phyloP scores from a whole-genome alignment of 495 filamentous ascomycete genomes.

The Lindgomyces ingoldianus region DNA sequence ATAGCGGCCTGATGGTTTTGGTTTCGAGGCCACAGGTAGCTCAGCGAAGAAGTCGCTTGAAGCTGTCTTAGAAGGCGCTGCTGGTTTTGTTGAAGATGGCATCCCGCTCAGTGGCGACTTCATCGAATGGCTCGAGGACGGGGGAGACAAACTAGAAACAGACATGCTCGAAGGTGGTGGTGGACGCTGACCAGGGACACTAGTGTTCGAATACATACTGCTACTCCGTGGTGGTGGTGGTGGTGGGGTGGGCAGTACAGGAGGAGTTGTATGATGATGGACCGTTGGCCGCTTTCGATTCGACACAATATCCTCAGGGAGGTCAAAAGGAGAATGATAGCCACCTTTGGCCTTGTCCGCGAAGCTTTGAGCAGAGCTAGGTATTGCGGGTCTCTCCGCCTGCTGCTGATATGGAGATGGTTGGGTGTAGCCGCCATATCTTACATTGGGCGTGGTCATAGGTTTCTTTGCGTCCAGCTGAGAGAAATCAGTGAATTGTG shows the following conservation, averaged over 20 bases:
- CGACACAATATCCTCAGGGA: conserved; percentile 82
- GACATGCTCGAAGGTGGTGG: conserved; percentile 45
- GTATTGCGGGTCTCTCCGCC: conserved; percentile 45
- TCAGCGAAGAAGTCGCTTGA: conserved; percentile 82
- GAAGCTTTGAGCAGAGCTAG: conserved; percentile 68
- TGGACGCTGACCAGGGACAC: conserved; percentile 23
- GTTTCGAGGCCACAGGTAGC: conserved; percentile 65
- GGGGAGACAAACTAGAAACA: conserved; percentile 39
- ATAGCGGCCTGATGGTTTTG: conserved; percentile 58
- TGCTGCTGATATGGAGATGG: conserved; percentile 45
- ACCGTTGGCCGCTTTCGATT: conserved; percentile 60
- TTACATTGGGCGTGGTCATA: conserved; percentile 2
- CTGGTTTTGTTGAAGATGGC: conserved; percentile 25
- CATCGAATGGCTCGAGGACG: conserved; percentile 41
- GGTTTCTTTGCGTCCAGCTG: conserved; percentile 25
- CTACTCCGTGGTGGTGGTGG: conserved; percentile 63
- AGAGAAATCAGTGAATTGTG: conserved; percentile 40
- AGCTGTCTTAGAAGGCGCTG: conserved; percentile 39
- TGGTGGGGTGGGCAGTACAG: conserved; percentile 41
- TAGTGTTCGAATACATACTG: conserved; percentile 52
- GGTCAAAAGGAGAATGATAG: conserved; percentile 90
- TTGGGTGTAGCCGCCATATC: conserved; percentile 33
- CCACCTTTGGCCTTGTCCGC: conserved; percentile 85
- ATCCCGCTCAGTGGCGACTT: conserved; percentile 28
- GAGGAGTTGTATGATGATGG: conserved; percentile 44